phyloP scores from a whole-genome alignment of 2,329 filamentous ascomycete species.

The Aspergillus clavatus region DNA sequence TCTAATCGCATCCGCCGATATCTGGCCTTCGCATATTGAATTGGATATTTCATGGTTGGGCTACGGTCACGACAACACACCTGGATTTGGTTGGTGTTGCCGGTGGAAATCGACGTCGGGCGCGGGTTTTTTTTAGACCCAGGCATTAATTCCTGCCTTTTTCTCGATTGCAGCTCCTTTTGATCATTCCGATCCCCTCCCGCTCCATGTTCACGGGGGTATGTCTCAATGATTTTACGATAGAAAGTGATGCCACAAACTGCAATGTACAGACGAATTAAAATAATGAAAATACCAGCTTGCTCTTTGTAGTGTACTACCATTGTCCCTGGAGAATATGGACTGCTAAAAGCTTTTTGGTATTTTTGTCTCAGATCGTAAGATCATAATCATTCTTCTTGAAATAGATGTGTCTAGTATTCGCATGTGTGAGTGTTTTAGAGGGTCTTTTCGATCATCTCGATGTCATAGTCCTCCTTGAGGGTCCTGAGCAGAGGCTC shows the following conservation, averaged over 20 bases:
- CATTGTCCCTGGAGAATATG: no score
- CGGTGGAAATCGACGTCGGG: no score
- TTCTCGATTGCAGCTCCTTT: no score
- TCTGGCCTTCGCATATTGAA: constrained; percentile 16
- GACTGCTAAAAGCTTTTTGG: no score
- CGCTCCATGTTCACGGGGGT: constrained; percentile 4
- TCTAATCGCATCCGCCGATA: constrained; percentile 28
- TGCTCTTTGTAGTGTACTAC: no score
- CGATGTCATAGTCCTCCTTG: constrained; percentile 70
- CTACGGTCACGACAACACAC: constrained; percentile 20
- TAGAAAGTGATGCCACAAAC: constrained; percentile 17
- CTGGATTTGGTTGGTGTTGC: constrained; percentile 10
- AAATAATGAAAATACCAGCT: neutral
- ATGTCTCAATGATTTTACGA: constrained; percentile 21
- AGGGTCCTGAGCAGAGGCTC: constrained; percentile 71
- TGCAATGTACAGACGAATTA: constrained; percentile 10
- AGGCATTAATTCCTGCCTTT: no score
- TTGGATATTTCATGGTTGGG: constrained; percentile 1
- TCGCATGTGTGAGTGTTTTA: constrained; percentile 17
- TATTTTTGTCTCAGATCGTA: no score
- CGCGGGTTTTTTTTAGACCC: no score
- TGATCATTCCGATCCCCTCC: no score
- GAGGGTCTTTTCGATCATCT: constrained; percentile 63
- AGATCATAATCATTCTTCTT: constrained; percentile 5
- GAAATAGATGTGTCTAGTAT: neutral